Evolutionary conservation across 441 rosid species (phyloP).

Genomic region (Eutrema salsugineum): DNA sequence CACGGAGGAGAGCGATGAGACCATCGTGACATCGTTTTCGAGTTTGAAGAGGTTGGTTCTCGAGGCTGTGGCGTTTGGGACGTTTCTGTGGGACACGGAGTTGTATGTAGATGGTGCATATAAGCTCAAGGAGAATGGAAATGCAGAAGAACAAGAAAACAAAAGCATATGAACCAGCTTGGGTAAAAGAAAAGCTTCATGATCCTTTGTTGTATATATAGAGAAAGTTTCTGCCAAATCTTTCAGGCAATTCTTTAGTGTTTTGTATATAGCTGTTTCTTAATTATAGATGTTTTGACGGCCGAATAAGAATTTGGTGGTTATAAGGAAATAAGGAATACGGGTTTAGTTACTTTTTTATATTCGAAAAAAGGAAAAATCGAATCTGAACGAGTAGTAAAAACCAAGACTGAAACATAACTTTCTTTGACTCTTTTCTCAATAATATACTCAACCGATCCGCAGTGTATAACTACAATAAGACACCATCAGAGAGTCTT

Average conservation of each 20-base stretch:
- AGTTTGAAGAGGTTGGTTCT: slow-evolving; percentile 80
- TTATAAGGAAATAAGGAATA: background rate
- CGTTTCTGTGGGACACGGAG: slow-evolving; percentile 88
- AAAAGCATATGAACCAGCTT: slow-evolving; percentile 17
- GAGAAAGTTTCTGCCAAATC: background rate
- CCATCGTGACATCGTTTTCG: slow-evolving; percentile 67
- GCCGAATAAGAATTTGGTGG: slow-evolving; percentile 8
- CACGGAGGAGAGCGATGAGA: slow-evolving; percentile 45
- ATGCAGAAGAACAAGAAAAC: slow-evolving; percentile 10
- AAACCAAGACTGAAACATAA: too few species aligned
- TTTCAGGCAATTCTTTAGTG: slow-evolving; percentile 8
- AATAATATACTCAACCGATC: too few species aligned
- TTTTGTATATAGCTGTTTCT: slow-evolving; percentile 26
- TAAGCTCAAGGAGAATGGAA: slow-evolving; percentile 56
- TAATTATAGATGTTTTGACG: background rate
- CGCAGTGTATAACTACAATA: too few species aligned
- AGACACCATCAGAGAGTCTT: too few species aligned
- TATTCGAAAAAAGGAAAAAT: background rate
- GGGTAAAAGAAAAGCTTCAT: background rate
- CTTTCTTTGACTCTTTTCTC: too few species aligned
- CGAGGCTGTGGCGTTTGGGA: slow-evolving; percentile 92
- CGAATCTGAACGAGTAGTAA: background rate
- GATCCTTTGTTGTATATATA: slow-evolving; percentile 20
- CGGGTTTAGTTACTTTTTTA: background rate
- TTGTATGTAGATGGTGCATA: slow-evolving; percentile 54